These are phyloP conservation scores for Tremella yokohamensis DNA, from an alignment of 768 basidiomycete genomes.

Conservation along the genomic window DNA sequence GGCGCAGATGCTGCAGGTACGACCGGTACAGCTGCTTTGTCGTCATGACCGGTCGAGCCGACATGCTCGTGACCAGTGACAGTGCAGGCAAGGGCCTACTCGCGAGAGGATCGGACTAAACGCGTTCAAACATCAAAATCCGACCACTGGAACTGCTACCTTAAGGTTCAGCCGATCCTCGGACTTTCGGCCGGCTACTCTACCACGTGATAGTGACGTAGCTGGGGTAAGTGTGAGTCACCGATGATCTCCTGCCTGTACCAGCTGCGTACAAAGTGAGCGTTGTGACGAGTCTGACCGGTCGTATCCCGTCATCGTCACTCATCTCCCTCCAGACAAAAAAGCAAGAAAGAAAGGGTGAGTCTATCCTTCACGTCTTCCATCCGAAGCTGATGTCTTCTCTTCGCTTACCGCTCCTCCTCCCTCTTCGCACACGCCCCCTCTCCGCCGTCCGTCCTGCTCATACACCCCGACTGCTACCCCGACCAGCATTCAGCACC, in stretches of 20 bases:
- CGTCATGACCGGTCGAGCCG: background rate
- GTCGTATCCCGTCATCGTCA: too few relatives aligned
- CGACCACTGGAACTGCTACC: background rate
- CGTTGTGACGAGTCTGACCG: too few relatives aligned
- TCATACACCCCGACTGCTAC: conserved; percentile 6
- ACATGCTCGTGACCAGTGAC: background rate
- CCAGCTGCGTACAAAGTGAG: too few relatives aligned
- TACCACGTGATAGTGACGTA: background rate
- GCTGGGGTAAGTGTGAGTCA: too few relatives aligned
- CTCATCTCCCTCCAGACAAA: too few relatives aligned
- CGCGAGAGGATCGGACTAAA: background rate
- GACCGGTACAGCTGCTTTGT: conserved; percentile 25
- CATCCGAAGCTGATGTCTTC: background rate
- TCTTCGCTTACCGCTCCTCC: background rate
- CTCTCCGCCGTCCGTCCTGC: conserved; percentile 1
- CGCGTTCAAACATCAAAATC: background rate
- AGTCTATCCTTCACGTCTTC: background rate
- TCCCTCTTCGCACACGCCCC: background rate
- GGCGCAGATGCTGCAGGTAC: conserved; percentile 28
- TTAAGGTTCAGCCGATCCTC: background rate
- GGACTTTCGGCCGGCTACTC: background rate
- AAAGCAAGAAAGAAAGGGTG: background rate
- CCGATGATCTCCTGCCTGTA: too few relatives aligned
- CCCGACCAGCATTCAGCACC: conserved; percentile 14
- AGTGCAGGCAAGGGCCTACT: too few relatives aligned